Evolutionary conservation across 2,329 filamentous ascomycete species (phyloP), one percentile per base, ranked within the genome.

Genomic region (Atkinsonella hypoxylon): DNA sequence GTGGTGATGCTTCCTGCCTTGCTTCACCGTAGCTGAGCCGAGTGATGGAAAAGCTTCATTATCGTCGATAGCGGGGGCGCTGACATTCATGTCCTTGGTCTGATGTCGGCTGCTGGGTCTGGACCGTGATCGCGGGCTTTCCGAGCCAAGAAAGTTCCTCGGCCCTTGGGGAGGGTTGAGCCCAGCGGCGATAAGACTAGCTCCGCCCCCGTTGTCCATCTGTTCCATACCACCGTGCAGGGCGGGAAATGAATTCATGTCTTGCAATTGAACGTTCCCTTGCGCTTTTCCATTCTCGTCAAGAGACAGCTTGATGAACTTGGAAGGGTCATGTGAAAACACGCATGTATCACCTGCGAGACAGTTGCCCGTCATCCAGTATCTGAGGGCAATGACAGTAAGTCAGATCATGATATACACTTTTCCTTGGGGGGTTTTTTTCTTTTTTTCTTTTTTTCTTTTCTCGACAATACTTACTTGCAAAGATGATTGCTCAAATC

Each of bases 351-450:
- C 85, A 36, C 93, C 91, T 18, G 93, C 93, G 34, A 98, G 77
- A 64, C 93, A 98, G 61, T 91, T 96, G 1, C 93, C 93, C 71
- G 89, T 89, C 49, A 98, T 78, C 88, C 90, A 98, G 66, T 97
- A 97, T 65, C 87, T 93, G 60, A 22, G 22, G 15, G 41, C 7
- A 9, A n/a, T n/a, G n/a, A n/a, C n/a, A n/a, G n/a, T n/a, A n/a
- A 22, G 41, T 51, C 32, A 48, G 46, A n/a, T 15, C 15, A 20
- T 34, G 30, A 11, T n/a, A 8, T 39, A 17, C 43, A 12, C 2
- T 38, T 8, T 9, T 22, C 34, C n/a, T n/a, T n/a, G n/a, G n/a
- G n/a, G n/a, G n/a, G n/a, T n/a, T n/a, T n/a, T n/a, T n/a, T n/a
- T n/a, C n/a, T n/a, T n/a, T n/a, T 11, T 26, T 8, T 26, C 8